phyloP scores from a whole-genome alignment of 129 eudicot genomes.

The Escallonia rubra region DNA sequence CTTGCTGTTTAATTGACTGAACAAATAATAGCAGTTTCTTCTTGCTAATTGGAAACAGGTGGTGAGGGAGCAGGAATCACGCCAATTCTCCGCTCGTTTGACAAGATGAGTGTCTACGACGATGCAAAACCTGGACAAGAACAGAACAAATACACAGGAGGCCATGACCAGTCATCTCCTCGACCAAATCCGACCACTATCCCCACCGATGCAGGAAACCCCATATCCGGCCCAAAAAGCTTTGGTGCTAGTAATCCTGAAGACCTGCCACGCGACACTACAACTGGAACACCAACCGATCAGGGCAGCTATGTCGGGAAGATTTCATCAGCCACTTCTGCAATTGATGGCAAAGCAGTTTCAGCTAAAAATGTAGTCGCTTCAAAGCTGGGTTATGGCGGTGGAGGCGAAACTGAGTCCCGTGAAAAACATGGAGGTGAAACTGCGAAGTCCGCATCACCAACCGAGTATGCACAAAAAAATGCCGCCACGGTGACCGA shows the following conservation, averaged over 20 bases:
- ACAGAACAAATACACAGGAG: constrained; percentile 6
- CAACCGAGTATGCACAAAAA: constrained; percentile 44
- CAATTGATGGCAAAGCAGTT: constrained; percentile 37
- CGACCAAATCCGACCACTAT: not conserved
- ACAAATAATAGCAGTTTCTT: not conserved
- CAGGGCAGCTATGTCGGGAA: constrained; percentile 13
- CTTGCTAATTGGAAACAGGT: constrained; percentile 4
- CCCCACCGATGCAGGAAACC: not conserved
- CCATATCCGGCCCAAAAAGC: constrained; percentile 10
- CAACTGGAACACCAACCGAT: constrained; percentile 4
- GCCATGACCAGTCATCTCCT: constrained; percentile 36
- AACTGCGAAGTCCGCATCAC: constrained; percentile 13
- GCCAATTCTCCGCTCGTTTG: constrained; percentile 14
- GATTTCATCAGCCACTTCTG: constrained; percentile 34
- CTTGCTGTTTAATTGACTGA: not conserved
- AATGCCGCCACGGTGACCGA: constrained; percentile 31
- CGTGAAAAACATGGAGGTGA: not conserved
- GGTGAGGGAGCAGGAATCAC: constrained; percentile 25
- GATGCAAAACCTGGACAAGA: not conserved
- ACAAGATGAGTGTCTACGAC: constrained; percentile 18
- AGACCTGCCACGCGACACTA: not conserved
- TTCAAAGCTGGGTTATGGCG: constrained; percentile 34
- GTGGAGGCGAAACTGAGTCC: not conserved
- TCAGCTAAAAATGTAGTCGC: constrained; percentile 34
- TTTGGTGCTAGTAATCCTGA: not conserved